Percentiles rank a stretch among this genome's conserved stretches.
These are phyloP conservation scores for Auriculariales sp. DNA, from an alignment of 768 basidiomycete species.

Conservation along the genomic window DNA sequence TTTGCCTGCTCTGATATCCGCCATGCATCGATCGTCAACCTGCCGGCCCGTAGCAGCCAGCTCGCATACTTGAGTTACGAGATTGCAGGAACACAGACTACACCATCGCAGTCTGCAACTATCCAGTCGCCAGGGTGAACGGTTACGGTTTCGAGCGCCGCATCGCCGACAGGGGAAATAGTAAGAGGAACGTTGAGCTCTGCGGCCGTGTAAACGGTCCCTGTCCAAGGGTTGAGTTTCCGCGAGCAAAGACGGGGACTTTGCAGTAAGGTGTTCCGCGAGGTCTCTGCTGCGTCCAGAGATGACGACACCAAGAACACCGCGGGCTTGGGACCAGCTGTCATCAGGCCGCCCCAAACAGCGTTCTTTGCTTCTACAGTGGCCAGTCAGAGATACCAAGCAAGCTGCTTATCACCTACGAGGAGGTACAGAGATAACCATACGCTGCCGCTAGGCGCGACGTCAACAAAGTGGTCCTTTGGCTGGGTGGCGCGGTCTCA, in stretches of 20 bases:
- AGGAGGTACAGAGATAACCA: constrained; percentile 71
- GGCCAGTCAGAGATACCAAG: too few species aligned
- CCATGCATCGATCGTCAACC: constrained; percentile 56
- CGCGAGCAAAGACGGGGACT: constrained; percentile 69
- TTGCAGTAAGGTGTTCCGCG: constrained; percentile 51
- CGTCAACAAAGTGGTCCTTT: constrained; percentile 69
- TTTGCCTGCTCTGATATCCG: constrained; percentile 60
- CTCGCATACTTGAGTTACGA: constrained; percentile 40
- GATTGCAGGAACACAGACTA: constrained; percentile 58
- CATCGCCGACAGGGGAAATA: constrained; percentile 21
- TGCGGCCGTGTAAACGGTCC: constrained; percentile 68
- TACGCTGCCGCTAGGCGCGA: constrained; percentile 46
- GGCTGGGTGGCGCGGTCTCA: constrained; percentile 46
- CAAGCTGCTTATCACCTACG: background rate
- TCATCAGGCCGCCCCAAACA: constrained; percentile 89
- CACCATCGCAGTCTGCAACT: constrained; percentile 79
- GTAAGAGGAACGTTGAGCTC: constrained; percentile 53
- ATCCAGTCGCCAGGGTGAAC: constrained; percentile 55
- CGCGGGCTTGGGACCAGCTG: constrained; percentile 61
- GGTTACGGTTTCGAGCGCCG: constrained; percentile 13
- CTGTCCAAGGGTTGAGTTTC: constrained; percentile 76
- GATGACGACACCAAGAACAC: constrained; percentile 62
- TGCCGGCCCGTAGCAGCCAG: constrained; percentile 42
- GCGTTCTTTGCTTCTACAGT: constrained; percentile 56
- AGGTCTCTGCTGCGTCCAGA: constrained; percentile 79